A percentile compares a stretch with the other conserved stretches of the same genome.
These are phyloP conservation scores for Yamadazyma diddensiae DNA, from an alignment of 1,139 yeast species.

Conservation along the genomic window DNA sequence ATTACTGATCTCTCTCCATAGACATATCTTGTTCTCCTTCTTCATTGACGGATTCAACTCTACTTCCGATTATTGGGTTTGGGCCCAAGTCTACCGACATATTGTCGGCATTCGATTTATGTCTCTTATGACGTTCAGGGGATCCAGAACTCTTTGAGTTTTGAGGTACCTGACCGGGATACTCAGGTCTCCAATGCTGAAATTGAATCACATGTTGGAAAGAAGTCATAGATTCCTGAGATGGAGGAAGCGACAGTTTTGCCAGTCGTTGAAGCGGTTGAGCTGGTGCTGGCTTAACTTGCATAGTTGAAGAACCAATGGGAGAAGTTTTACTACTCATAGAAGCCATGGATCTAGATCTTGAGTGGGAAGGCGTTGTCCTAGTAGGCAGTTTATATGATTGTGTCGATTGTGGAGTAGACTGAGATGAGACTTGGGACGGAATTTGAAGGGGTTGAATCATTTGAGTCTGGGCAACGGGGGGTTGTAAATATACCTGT, in stretches of 20 bases:
- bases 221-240: slow-evolving; percentile 51
- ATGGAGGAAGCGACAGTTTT: slow-evolving; percentile 34
- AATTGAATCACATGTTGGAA: slow-evolving; percentile 51
- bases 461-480: slow-evolving; percentile 1
- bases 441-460: neutral
- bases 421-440: neutral
- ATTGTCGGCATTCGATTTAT: slow-evolving; percentile 16
- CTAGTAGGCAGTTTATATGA: slow-evolving; percentile 3
- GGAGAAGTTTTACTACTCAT: slow-evolving; percentile 18
- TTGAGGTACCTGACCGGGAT: slow-evolving; percentile 15
- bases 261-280: slow-evolving; percentile 39
- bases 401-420: slow-evolving; percentile 2
- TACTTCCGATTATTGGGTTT: neutral
- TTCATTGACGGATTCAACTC: slow-evolving; percentile 2
- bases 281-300: slow-evolving; percentile 45
- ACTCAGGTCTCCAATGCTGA: slow-evolving; percentile 52
- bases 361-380: slow-evolving; percentile 7
- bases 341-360: slow-evolving; percentile 11
- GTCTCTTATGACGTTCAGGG: slow-evolving; percentile 15
- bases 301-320: slow-evolving; percentile 34
- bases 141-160: slow-evolving; percentile 3
- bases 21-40: slow-evolving; percentile 11
- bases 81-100: slow-evolving; percentile 15
- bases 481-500: slow-evolving; percentile 3
- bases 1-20: slow-evolving; percentile 13